Evolutionary conservation across 805 yeast genomes (phyloP).

Genomic region (Schizosaccharomyces osmophilus): DNA sequence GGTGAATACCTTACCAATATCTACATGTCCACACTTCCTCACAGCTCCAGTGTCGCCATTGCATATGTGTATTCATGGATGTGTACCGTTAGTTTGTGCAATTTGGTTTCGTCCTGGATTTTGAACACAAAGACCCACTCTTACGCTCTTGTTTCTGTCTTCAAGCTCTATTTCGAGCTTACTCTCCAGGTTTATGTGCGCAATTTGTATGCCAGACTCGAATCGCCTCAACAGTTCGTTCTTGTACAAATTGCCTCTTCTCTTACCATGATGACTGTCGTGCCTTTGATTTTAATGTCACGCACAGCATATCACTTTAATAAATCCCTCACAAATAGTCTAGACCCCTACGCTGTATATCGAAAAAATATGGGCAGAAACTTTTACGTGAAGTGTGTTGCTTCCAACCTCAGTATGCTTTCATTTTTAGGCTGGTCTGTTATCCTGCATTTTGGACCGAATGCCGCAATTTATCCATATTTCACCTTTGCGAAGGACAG

Average conservation of each 20-base stretch:
- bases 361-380: slow-evolving; percentile 1
- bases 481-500: neutral
- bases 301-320: neutral
- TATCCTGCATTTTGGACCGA: slow-evolving; percentile 2
- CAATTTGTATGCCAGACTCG: slow-evolving; percentile 1
- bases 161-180: neutral
- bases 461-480: neutral
- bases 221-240: slow-evolving; percentile 2
- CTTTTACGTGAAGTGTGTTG: slow-evolving; percentile 1
- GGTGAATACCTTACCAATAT: slow-evolving; percentile 1
- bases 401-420: neutral
- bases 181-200: slow-evolving; percentile 1
- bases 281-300: slow-evolving; percentile 1
- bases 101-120: neutral
- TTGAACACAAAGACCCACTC: neutral
- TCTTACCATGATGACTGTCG: neutral
- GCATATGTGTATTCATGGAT: slow-evolving; percentile 2
- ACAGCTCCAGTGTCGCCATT: neutral
- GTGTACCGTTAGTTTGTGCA: neutral
- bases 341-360: neutral
- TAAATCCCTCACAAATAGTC: neutral
- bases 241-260: neutral
- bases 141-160: neutral
- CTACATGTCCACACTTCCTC: neutral
- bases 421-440: slow-evolving; percentile 2